A percentile compares a stretch with the other conserved stretches of the same genome.
Conservation (phyloP, 176 grass and related monocot genomes). For the Carex parvula region DNA sequence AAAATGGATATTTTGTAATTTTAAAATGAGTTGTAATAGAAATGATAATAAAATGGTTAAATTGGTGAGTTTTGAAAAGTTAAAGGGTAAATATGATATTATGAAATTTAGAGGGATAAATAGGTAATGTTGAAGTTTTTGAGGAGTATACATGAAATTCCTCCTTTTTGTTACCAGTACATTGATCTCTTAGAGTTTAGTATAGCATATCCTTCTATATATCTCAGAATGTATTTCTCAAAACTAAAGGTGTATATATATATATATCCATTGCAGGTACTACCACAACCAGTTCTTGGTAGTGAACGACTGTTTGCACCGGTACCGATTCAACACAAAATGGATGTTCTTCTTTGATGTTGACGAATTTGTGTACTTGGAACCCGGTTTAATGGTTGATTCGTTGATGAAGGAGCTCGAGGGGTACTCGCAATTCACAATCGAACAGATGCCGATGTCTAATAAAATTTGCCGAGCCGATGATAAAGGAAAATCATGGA, state of each 20-base stretch:
- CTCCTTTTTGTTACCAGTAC: too few relatives aligned
- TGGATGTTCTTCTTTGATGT: constrained; percentile 97
- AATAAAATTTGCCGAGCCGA: constrained; percentile 60
- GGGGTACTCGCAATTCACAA: constrained; percentile 76
- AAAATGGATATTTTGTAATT: too few relatives aligned
- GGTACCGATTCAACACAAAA: constrained; percentile 60
- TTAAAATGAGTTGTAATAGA: too few relatives aligned
- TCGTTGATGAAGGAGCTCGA: constrained; percentile 40
- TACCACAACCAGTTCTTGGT: constrained; percentile 93
- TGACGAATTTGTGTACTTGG: constrained; percentile 76
- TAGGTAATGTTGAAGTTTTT: too few relatives aligned
- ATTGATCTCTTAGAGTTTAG: too few relatives aligned
- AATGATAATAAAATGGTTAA: too few relatives aligned
- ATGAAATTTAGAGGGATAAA: too few relatives aligned
- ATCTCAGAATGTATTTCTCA: background rate
- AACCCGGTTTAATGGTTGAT: constrained; percentile 35
- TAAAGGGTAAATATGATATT: too few relatives aligned
- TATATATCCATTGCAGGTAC: constrained; percentile 31
- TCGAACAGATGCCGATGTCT: constrained; percentile 91
- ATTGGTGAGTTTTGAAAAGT: too few relatives aligned
- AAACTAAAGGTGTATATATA: background rate
- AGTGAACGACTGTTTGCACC: constrained; percentile 83
- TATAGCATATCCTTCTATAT: background rate
- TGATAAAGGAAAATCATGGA: constrained; percentile 44
- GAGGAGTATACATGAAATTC: too few relatives aligned